Evolutionary conservation across 2,329 filamentous ascomycete species (phyloP).

Genomic region (Stagonosporopsis rhizophila): DNA sequence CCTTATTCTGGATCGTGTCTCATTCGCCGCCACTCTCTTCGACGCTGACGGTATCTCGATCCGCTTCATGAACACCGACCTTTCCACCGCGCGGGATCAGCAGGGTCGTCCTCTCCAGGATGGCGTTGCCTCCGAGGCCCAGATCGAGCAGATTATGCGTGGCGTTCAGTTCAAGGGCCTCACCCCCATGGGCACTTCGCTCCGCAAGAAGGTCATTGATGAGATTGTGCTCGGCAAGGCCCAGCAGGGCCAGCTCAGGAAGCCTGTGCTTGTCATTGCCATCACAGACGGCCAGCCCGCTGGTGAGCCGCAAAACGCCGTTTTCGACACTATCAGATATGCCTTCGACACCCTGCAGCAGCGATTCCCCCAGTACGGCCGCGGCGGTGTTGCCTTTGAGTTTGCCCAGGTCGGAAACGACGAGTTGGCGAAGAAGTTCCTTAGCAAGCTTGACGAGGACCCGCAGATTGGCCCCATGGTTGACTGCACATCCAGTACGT

Average conservation of each 20-base stretch:
- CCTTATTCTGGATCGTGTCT: constrained; percentile 68
- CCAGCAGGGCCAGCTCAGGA: constrained; percentile 61
- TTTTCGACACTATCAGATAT: constrained; percentile 65
- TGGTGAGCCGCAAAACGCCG: constrained; percentile 64
- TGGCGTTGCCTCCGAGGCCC: constrained; percentile 62
- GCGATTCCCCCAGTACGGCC: constrained; percentile 57
- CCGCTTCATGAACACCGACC: constrained; percentile 72
- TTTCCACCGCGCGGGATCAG: constrained; percentile 35
- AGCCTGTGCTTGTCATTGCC: constrained; percentile 70
- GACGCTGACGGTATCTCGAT: constrained; percentile 72
- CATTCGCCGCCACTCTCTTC: constrained; percentile 71
- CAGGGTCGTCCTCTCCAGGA: constrained; percentile 55
- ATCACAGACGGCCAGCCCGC: constrained; percentile 73
- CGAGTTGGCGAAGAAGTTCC: constrained; percentile 68
- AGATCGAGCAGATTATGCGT: constrained; percentile 65
- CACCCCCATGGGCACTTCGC: constrained; percentile 69
- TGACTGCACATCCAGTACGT: constrained; percentile 72
- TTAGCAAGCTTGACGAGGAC: constrained; percentile 69
- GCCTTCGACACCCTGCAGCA: constrained; percentile 61
- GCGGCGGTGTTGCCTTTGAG: constrained; percentile 69
- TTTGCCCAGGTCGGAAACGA: constrained; percentile 75
- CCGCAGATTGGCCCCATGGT: constrained; percentile 67
- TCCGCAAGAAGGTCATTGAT: constrained; percentile 69
- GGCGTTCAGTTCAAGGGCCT: constrained; percentile 69
- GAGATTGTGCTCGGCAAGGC: constrained; percentile 64